Base-by-base conservation (phyloP, 306 rosid species). In the Cicer chorassanicum region DNA sequence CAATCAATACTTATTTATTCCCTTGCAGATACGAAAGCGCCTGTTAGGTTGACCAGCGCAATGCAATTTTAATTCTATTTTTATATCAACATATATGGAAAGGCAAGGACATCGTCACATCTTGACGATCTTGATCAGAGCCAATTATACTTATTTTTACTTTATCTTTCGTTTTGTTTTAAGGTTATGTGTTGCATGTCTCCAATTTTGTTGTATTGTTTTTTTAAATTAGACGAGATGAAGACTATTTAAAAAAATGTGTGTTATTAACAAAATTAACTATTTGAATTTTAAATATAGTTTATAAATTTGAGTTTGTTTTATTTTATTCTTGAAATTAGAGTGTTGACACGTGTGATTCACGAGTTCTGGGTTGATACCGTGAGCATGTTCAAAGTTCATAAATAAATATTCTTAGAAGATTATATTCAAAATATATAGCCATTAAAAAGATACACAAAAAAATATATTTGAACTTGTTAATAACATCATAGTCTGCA, bases 21-120 rank as follows among this genome's bases (percentile, higher is more conserved):
- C 1, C 39, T 44, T 76, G 78, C 81, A 81, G 84, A 65, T 81
- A 19, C 72, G 81, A 46, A 81, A 81, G 59, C 68, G 12, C 67
- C 2, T 81, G 11, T 11, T 81, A 19, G 62, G 48, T 16, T 81
- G 81, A 75, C 53, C 48, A 75, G 4, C 21, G 7, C 4, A 11
- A 1, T 44, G 13, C 48, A 50, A 43, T 60, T 12, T 68, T 60
- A 41, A 15, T 57, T 57, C 6, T 74, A 2, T 2, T 2, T 57
- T 65, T 65, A 7, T 55, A 72, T 16, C 48, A 10, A 19, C 68
- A 34, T 16, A 13, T 13, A 13, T 13, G 21, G 40, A 72, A 45
- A 69, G 67, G 45, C 75, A 73, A 18, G 36, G 41, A 61, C 59
- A 43, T 43, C n/a, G 41, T 7, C 24, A n/a, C 14, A 24, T 45